These are phyloP conservation scores for Clausena lansium DNA, from an alignment of 345 rosid genomes.

Conservation along the genomic window DNA sequence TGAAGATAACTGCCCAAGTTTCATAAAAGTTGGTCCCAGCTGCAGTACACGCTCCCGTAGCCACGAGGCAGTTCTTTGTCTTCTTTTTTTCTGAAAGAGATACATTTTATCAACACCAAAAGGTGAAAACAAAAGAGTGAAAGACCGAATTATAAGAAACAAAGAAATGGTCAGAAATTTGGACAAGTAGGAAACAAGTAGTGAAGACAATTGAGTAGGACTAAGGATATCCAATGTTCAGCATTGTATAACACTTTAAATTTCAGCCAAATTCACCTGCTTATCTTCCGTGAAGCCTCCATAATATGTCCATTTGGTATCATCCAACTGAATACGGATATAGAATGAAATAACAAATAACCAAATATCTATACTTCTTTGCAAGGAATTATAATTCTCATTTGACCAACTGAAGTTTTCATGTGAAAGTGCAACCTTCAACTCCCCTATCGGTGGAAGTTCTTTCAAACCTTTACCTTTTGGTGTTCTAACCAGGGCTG, in stretches of 20 bases:
- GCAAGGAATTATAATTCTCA: constrained; percentile 72
- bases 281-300: constrained; percentile 81
- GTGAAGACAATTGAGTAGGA: not conserved
- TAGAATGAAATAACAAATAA: constrained; percentile 73
- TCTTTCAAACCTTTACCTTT: constrained; percentile 31
- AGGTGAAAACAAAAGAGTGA: not conserved
- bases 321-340: constrained; percentile 68
- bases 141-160: not conserved
- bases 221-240: not conserved
- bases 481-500: constrained; percentile 42
- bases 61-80: constrained; percentile 82
- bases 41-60: constrained; percentile 79
- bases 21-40: constrained; percentile 97
- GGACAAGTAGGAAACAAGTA: not conserved
- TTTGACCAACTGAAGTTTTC: constrained; percentile 93
- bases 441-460: constrained; percentile 66
- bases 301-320: constrained; percentile 80
- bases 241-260: not conserved
- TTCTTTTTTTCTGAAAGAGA: constrained; percentile 63
- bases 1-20: constrained; percentile 91
- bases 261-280: constrained; percentile 43
- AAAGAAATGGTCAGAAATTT: not conserved
- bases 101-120: constrained; percentile 20
- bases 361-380: constrained; percentile 87
- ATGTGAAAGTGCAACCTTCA: constrained; percentile 70